Evolutionary conservation across 805 yeast species (phyloP), one percentile per base, ranked within the genome.

Genomic region (Lipomyces orientalis): DNA sequence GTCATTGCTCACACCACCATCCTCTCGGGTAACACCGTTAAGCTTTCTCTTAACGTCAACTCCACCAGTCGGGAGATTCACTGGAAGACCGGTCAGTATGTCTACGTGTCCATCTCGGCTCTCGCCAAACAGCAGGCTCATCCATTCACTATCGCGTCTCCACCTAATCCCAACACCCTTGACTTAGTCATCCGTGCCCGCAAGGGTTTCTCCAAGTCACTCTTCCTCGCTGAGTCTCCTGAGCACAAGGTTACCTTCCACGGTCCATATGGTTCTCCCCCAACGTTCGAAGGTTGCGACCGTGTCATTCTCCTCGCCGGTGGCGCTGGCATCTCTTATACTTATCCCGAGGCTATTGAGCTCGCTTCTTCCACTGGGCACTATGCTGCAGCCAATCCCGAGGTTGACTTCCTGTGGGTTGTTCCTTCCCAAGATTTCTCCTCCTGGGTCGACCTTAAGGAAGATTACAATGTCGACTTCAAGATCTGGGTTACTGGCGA

Each of bases 271-370:
- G 71, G 71, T 14, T 60, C 73, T 16, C 71, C 72, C 19, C 72
- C 72, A 43, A 29, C 69, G 2, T 70, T 66, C 62, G 66, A 69
- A 64, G 73, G 71, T 29, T 63, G 63, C 22, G 68, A 66, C 66
- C 67, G 71, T 56, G 71, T 68, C 37, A 66, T 76, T 54, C 73
- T 76, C 16, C 71, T 76, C 34, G 73, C 78, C 25, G 78, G 78
- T n/a, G 78, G 78, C 10, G 75, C 78, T 9, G 78, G 78, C 33
- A 75, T 76, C 35, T 77, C 78, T 2, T 76, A 73, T 64, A 74
- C 78, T 22, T 76, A 67, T 62, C 76, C 78, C 56, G 71, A 71
- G 65, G 65, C 69, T 35, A 64, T 66, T 37, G 67, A 62, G 67
- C 62, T 67, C 58, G 64, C 73, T 51, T 60, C 68, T 4, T 37